Conservation (phyloP, 225 moss, liverwort and hornwort species). For the Bryoerythrophyllum caledonicum region DNA sequence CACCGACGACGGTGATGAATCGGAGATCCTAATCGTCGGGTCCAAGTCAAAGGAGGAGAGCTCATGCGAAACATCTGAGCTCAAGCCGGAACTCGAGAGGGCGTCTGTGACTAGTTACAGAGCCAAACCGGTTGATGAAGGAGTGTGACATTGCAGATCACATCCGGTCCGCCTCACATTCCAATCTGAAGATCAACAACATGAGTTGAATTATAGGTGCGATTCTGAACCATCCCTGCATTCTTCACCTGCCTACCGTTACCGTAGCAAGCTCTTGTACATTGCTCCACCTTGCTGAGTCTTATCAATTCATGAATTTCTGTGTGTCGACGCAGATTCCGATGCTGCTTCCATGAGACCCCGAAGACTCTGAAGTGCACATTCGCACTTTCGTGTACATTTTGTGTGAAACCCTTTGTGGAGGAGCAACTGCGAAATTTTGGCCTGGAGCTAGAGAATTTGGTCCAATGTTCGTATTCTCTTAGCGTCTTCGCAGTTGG, state of each 20-base stretch:
- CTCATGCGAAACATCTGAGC: conserved; percentile 55
- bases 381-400: conserved; percentile 23
- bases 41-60: conserved; percentile 42
- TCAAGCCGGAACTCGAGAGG: conserved; percentile 23
- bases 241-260: background rate
- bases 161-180: background rate
- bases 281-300: background rate
- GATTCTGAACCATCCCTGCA: background rate
- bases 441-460: background rate
- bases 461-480: conserved; percentile 5
- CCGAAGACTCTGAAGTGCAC: conserved; percentile 21
- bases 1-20: conserved; percentile 25
- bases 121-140: background rate
- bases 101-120: conserved; percentile 23
- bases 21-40: conserved; percentile 11
- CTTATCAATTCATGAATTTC: conserved; percentile 10
- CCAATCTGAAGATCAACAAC: background rate
- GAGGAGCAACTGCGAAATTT: conserved; percentile 21
- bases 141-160: background rate
- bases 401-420: conserved; percentile 15
- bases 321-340: conserved; percentile 27
- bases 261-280: background rate
- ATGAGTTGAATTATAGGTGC: conserved; percentile 10
- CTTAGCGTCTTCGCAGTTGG: background rate
- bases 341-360: conserved; percentile 5